Base-by-base conservation (phyloP, 78 protist species). In the Guillardia theta region DNA sequence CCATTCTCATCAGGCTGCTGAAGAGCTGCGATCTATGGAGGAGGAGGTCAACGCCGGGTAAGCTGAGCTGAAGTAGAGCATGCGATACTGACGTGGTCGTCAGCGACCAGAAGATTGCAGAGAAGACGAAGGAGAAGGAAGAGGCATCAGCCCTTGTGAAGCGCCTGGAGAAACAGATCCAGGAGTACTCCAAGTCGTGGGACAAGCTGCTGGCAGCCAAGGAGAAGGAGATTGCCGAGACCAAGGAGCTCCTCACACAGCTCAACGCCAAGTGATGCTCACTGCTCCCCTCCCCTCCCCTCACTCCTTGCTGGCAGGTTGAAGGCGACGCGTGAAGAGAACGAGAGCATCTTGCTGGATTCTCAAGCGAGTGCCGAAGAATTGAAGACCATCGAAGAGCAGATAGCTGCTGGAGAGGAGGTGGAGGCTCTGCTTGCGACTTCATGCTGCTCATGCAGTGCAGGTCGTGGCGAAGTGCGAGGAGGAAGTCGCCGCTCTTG, bases 171-270 rank as follows among this genome's bases (percentile, higher is more conserved):
- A 21, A 8, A n/a, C 64, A 24, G 45, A 27, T 62, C 37, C 48
- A 64, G 48, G 80, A 53, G 62, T 88, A 33, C 93, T 22, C 64
- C 30, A 87, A 78, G 77, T 0, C 1, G 30, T 37, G 93, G 77
- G 62, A 70, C 36, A 0, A 76, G 44, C 41, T 93, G 80, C 15
- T 87, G 43, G 44, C 45, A 41, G 41, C 37, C 92, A 21, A 33
- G 92, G 92, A 87, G 41, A 47, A n/a, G 64, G 62, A 87, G 62
- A 45, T 87, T 64, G 4, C 18, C 24, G 27, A 83, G 92, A 54
- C 92, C 48, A 83, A 83, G 92, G 92, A 6, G 22, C 37, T 8
- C 21, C 5, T 92, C 5, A 41, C 77, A 10, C 48, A 8, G 77
- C 78, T 12, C 78, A 10, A 12, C 43, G 10, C 58, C 58, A 10